These are phyloP conservation scores for Diaporthe longicolla DNA, from an alignment of 2,329 filamentous ascomycete genomes.

Conservation along the genomic window DNA sequence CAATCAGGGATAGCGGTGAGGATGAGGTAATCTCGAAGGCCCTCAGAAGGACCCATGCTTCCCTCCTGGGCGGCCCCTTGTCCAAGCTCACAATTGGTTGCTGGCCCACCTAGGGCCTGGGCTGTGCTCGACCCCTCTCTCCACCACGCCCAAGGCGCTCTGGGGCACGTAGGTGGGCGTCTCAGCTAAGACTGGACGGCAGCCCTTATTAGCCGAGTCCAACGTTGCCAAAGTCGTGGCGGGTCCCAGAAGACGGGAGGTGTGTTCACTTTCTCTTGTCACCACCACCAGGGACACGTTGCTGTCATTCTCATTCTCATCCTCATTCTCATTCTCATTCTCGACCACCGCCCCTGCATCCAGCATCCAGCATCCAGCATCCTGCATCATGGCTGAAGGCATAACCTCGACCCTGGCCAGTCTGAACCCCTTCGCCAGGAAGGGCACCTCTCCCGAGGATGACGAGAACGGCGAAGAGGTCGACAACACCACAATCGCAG, in stretches of 20 bases:
- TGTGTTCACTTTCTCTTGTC: background rate
- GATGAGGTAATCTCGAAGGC: conserved; percentile 22
- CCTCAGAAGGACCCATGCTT: background rate
- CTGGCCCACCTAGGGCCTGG: conserved; percentile 28
- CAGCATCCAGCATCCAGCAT: too few relatives aligned
- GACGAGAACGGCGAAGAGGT: conserved; percentile 65
- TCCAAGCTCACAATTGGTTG: background rate
- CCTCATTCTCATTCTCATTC: background rate
- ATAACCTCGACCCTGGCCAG: conserved; percentile 48
- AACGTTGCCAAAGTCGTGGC: conserved; percentile 2
- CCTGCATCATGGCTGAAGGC: conserved; percentile 28
- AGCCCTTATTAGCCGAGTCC: background rate
- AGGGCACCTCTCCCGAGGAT: conserved; percentile 56
- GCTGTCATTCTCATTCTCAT: background rate
- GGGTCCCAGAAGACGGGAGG: background rate
- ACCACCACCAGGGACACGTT: background rate
- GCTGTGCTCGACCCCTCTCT: conserved; percentile 32
- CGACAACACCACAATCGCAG: conserved; percentile 65
- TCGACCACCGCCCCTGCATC: too few relatives aligned
- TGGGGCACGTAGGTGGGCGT: background rate
- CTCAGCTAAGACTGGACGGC: conserved; percentile 15
- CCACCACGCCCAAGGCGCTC: background rate
- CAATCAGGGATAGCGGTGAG: conserved; percentile 15
- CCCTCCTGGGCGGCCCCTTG: background rate
- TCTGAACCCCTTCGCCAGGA: conserved; percentile 57